A percentile compares a stretch with the other conserved stretches of the same genome.
Conservation (phyloP, 495 filamentous ascomycete genomes). For the Xylaria castorea region DNA sequence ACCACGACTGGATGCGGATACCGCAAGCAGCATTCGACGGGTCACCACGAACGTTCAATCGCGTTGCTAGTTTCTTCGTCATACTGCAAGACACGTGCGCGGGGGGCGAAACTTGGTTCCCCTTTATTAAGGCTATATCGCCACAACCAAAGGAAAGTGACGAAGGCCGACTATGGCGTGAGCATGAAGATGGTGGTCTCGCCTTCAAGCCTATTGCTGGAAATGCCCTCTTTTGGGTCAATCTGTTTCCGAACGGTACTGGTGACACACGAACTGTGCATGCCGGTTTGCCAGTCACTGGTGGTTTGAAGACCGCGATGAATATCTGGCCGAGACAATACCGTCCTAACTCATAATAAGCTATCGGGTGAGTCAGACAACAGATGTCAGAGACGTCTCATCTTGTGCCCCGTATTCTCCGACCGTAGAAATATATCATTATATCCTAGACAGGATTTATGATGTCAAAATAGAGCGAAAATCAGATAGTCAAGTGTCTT, state of each 20-base stretch:
- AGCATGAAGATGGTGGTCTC: slow-evolving; percentile 56
- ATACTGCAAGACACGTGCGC: slow-evolving; percentile 50
- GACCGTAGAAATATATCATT: neutral
- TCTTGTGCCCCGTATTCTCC: neutral
- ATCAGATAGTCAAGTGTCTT: neutral
- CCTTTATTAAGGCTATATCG: slow-evolving; percentile 42
- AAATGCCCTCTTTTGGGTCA: slow-evolving; percentile 63
- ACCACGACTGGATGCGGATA: slow-evolving; percentile 55
- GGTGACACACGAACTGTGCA: slow-evolving; percentile 57
- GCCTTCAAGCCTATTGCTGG: slow-evolving; percentile 58
- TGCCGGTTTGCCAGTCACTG: slow-evolving; percentile 57
- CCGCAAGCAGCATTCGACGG: slow-evolving; percentile 40
- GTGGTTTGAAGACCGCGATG: slow-evolving; percentile 60
- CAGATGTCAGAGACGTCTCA: neutral
- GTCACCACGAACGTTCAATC: slow-evolving; percentile 45
- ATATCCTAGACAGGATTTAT: neutral
- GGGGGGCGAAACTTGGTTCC: slow-evolving; percentile 57
- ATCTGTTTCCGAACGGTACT: slow-evolving; percentile 54
- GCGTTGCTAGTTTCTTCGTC: slow-evolving; percentile 56
- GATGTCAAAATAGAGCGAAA: neutral
- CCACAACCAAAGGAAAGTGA: slow-evolving; percentile 16
- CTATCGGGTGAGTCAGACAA: neutral
- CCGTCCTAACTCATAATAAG: neutral
- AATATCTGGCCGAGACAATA: slow-evolving; percentile 62
- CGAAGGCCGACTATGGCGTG: slow-evolving; percentile 47